Evolutionary conservation across 208 protist genomes (phyloP).

Genomic region (Leishmania lainsoni): DNA sequence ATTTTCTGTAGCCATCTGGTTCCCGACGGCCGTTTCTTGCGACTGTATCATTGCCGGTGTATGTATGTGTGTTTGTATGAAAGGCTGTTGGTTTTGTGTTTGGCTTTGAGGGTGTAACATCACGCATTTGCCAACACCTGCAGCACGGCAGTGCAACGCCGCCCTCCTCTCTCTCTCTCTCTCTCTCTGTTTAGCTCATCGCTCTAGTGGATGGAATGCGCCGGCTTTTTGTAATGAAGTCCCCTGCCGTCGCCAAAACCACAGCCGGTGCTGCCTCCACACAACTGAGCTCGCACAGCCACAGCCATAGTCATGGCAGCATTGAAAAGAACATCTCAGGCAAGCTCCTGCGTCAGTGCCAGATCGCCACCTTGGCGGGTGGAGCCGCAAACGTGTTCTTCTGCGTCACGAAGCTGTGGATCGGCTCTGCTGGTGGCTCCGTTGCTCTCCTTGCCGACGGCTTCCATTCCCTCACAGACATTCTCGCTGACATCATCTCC

Average conservation of each 20-base stretch:
- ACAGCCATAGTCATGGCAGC: conserved; percentile 22
- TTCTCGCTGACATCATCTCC: conserved; percentile 81
- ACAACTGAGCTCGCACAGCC: conserved; percentile 35
- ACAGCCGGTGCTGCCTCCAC: conserved; percentile 3
- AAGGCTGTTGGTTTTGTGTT: not conserved
- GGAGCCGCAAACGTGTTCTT: conserved; percentile 83
- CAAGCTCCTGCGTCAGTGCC: conserved; percentile 60
- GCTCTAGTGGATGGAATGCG: conserved; percentile 29
- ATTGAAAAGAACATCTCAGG: conserved; percentile 64
- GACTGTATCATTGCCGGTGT: not conserved
- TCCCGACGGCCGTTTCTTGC: not conserved
- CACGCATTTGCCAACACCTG: not conserved
- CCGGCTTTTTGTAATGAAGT: conserved; percentile 30
- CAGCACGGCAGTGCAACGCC: not conserved
- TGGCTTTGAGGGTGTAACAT: not conserved
- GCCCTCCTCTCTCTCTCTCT: not conserved
- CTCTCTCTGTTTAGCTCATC: not conserved
- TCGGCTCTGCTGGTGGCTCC: conserved; percentile 75
- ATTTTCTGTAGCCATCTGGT: not conserved
- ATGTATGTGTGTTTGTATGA: not conserved
- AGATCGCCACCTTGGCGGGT: conserved; percentile 70
- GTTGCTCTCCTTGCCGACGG: conserved; percentile 88
- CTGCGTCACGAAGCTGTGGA: conserved; percentile 69
- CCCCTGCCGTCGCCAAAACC: conserved; percentile 14
- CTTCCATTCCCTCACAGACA: conserved; percentile 85